phyloP scores from a whole-genome alignment of 108 stramenopile species.

The Cyclotella atomus region DNA sequence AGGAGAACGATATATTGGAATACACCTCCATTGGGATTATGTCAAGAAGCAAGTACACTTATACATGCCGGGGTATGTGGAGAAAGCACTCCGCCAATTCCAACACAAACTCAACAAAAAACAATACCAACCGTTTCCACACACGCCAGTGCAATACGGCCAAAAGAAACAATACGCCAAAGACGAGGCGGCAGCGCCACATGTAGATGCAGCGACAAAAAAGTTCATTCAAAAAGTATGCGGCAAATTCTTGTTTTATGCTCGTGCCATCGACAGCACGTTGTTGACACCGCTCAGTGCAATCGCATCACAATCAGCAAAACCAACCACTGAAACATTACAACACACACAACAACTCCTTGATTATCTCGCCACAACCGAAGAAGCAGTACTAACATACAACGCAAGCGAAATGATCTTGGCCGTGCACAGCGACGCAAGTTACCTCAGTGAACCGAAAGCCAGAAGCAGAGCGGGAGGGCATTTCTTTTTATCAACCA shows the following conservation, averaged over 20 bases:
- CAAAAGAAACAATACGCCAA: constrained; percentile 3
- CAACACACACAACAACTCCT: not conserved
- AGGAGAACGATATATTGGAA: not conserved
- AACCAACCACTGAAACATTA: not conserved
- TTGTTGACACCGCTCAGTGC: not conserved
- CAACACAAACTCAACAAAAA: not conserved
- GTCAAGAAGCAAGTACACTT: not conserved
- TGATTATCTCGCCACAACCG: not conserved
- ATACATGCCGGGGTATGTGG: not conserved
- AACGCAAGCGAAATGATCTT: not conserved
- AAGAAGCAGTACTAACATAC: not conserved
- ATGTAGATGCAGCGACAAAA: not conserved
- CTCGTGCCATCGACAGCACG: not conserved
- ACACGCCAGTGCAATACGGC: not conserved
- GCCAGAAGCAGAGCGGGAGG: not conserved
- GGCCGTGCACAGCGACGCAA: not conserved
- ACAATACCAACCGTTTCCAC: constrained; percentile 1
- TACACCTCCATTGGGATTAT: not conserved
- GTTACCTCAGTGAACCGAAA: not conserved
- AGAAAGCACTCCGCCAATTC: too few species aligned
- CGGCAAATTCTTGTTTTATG: constrained; percentile 1
- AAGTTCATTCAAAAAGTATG: too few species aligned
- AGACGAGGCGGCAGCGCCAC: not conserved
- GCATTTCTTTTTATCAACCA: not conserved
- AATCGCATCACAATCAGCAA: not conserved